Evolutionary conservation across 148 eudicot genomes (phyloP).

Genomic region (Chenopodium suecicum): DNA sequence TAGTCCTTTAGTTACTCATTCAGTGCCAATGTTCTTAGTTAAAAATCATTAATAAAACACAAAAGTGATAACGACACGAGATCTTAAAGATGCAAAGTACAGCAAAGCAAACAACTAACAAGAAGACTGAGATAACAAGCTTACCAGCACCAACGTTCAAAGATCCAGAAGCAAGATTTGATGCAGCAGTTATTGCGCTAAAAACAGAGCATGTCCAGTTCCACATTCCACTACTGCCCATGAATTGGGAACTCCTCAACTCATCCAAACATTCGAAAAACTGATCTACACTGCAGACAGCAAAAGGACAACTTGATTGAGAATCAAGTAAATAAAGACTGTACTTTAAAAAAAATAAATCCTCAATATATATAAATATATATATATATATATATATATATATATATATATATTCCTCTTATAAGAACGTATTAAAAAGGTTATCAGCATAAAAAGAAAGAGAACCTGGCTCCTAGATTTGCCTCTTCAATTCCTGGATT

Average conservation of each 20-base stretch:
- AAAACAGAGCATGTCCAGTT: conserved; percentile 89
- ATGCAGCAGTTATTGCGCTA: conserved; percentile 86
- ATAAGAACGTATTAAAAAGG: neutral
- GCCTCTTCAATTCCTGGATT: conserved; percentile 46
- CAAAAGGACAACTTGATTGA: conserved; percentile 10
- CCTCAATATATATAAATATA: neutral
- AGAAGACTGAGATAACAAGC: conserved; percentile 9
- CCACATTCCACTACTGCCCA: conserved; percentile 97
- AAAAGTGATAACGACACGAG: neutral
- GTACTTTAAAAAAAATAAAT: neutral
- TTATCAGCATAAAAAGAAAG: conserved; percentile 1
- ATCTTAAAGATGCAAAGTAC: neutral
- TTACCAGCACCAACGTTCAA: conserved; percentile 67
- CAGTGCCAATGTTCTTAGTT: neutral
- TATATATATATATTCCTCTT: too few relatives aligned
- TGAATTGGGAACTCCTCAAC: conserved; percentile 76
- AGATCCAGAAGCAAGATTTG: conserved; percentile 94
- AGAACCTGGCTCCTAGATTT: conserved; percentile 91
- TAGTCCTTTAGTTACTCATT: neutral
- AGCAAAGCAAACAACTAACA: conserved; percentile 2
- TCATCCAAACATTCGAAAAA: conserved; percentile 95
- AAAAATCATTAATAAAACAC: neutral
- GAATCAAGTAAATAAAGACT: neutral
- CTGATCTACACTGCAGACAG: conserved; percentile 79
- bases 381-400: too few relatives aligned